Evolutionary conservation across 2,329 filamentous ascomycete genomes (phyloP).

Genomic region (Botryotinia calthae): DNA sequence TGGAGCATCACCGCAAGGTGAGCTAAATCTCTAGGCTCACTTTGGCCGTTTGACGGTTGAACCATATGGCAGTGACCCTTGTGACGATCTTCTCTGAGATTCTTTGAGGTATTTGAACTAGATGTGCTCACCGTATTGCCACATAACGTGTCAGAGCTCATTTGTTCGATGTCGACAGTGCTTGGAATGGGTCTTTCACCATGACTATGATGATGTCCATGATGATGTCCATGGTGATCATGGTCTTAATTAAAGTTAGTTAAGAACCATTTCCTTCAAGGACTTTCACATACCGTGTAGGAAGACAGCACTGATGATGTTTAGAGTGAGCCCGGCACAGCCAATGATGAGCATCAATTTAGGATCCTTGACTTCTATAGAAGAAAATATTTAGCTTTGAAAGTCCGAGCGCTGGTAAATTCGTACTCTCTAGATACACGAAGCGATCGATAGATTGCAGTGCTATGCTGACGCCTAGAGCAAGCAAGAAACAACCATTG

Average conservation of each 20-base stretch:
- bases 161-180: constrained; percentile 16
- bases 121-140: background rate
- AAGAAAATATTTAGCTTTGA: background rate
- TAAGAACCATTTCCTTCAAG: background rate
- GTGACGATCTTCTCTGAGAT: constrained; percentile 39
- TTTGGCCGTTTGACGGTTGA: constrained; percentile 30
- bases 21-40: constrained; percentile 58
- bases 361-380: constrained; percentile 60
- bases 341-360: constrained; percentile 68
- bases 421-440: constrained; percentile 52
- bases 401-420: background rate
- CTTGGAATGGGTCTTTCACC: background rate
- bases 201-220: constrained; percentile 10
- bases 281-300: constrained; percentile 53
- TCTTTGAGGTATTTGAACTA: background rate
- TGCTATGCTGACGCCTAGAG: constrained; percentile 68
- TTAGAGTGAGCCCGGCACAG: constrained; percentile 62
- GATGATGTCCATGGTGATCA: constrained; percentile 18
- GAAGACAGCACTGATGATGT: constrained; percentile 63
- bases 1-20: constrained; percentile 71
- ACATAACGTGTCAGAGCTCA: constrained; percentile 16
- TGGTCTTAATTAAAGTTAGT: constrained; percentile 24
- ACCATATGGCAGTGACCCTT: constrained; percentile 50
- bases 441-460: constrained; percentile 73
- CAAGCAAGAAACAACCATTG: constrained; percentile 73